A percentile compares a stretch with the other conserved stretches of the same genome.
Conservation (phyloP, 1,284 basidiomycete genomes). For the Papiliotrema fonsecae region DNA sequence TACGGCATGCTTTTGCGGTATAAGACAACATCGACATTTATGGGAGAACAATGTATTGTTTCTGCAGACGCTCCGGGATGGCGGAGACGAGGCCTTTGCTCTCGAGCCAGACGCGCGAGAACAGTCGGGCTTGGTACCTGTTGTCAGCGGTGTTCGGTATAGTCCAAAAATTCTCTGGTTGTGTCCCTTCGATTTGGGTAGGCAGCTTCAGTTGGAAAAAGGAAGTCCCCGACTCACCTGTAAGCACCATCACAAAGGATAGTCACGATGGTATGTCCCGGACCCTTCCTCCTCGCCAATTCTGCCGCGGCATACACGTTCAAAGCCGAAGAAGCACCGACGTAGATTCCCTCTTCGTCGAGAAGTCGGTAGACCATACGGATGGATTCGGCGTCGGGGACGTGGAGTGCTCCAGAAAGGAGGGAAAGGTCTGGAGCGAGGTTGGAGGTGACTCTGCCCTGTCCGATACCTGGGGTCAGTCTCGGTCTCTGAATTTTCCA, state of each 20-base stretch:
- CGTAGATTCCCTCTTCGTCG: slow-evolving; percentile 88
- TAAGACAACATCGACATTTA: too few species aligned
- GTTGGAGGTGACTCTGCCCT: slow-evolving; percentile 95
- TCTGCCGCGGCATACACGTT: slow-evolving; percentile 93
- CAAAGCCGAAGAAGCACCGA: slow-evolving; percentile 92
- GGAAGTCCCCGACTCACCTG: slow-evolving; percentile 49
- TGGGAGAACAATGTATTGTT: slow-evolving; percentile 78
- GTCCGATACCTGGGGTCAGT: slow-evolving; percentile 72
- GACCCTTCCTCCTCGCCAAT: slow-evolving; percentile 76
- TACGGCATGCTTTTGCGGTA: too few species aligned
- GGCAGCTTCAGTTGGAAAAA: not conserved
- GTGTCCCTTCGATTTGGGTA: not conserved
- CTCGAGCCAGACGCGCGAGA: slow-evolving; percentile 91
- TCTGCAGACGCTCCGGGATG: slow-evolving; percentile 74
- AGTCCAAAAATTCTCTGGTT: too few species aligned
- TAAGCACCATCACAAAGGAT: slow-evolving; percentile 94
- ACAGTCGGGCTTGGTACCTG: slow-evolving; percentile 85
- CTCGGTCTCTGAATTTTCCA: too few species aligned
- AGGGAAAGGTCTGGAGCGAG: slow-evolving; percentile 76
- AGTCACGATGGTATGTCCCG: slow-evolving; percentile 76
- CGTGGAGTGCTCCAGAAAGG: slow-evolving; percentile 74
- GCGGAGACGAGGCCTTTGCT: slow-evolving; percentile 72
- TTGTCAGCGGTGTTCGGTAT: not conserved
- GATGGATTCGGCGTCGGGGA: slow-evolving; percentile 86
- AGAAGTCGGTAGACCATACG: slow-evolving; percentile 89